Evolutionary conservation across 2,329 filamentous ascomycete genomes (phyloP), one percentile per base, ranked within the genome.

Genomic region (Aspergillus felis): DNA sequence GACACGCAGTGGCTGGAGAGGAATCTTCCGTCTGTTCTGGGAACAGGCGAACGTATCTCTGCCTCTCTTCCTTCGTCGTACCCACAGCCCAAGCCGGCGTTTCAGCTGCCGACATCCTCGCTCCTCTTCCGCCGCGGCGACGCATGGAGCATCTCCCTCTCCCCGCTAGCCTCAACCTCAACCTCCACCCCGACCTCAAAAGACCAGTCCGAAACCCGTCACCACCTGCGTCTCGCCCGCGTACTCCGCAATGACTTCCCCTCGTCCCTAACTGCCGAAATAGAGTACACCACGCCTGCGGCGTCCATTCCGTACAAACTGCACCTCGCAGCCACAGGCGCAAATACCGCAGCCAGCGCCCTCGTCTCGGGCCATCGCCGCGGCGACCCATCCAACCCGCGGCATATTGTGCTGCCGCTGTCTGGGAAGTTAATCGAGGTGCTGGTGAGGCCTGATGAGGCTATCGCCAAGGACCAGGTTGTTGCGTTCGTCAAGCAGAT

Each of bases 401-500:
- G 71, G 3, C 84, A 87, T 59, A 72, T 86, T 17, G 72, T 80
- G 2, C 73, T 87, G 7, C 84, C 84, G 0, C 79, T 87, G 14
- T 78, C 82, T 0, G 85, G 85, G 0, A 85, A 82, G 57, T 61
- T 87, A 27, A 79, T 87, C 1, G 85, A 87, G 66, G 72, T 87
- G 1, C 64, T 83, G 2, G 82, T 87, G 0, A 76, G 82, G 5
- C 76, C 78, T 3, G 82, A 82, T 0, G 81, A 84, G 57, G 61
- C 68, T 6, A 71, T 84, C 0, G 68, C 67, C 22, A 74, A 80
- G 58, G 82, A 83, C 1, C 79, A 86, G 42, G 71, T 81, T 0
- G 73, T 87, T 61, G 82, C 75, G 7, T 83, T 87, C 20, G 79
- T 87, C 22, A 82, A 83, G 69, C 85, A 87, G 70, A 87, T 87